Evolutionary conservation across 441 rosid genomes (phyloP).

Genomic region (Melastoma candidum): DNA sequence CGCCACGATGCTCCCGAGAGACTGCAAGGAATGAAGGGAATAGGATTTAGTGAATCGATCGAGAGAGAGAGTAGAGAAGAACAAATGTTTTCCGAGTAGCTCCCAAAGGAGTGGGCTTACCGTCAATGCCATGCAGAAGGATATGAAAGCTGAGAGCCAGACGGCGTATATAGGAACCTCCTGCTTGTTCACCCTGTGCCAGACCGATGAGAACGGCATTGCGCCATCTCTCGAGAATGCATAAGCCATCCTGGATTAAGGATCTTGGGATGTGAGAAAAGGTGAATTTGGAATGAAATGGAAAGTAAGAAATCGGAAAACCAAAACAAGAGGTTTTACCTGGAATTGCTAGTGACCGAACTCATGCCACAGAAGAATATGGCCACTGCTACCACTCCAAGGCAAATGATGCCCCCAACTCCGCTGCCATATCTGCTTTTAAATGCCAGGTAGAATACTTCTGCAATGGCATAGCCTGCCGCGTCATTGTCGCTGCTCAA

Average conservation of each 20-base stretch:
- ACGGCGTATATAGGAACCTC: conserved; percentile 86
- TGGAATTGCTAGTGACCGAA: conserved; percentile 91
- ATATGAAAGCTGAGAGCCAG: conserved; percentile 72
- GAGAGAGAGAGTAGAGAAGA: too few relatives aligned
- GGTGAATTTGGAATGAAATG: too few relatives aligned
- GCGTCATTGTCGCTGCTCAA: conserved; percentile 68
- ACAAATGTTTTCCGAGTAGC: too few relatives aligned
- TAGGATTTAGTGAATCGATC: too few relatives aligned
- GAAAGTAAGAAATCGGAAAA: too few relatives aligned
- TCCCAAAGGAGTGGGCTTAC: conserved; percentile 24
- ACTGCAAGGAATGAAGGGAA: conserved; percentile 34
- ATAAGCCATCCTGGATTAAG: conserved; percentile 71
- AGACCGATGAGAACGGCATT: conserved; percentile 70
- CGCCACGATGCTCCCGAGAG: conserved; percentile 82
- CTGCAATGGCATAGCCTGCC: conserved; percentile 89
- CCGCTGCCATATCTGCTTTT: conserved; percentile 85
- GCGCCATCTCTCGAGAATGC: conserved; percentile 99
- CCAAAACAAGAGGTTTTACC: conserved; percentile 2
- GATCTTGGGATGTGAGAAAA: neutral
- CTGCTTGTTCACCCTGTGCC: conserved; percentile 87
- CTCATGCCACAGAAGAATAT: conserved; percentile 99
- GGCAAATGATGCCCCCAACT: conserved; percentile 74
- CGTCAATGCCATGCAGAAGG: conserved; percentile 94
- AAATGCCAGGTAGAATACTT: conserved; percentile 80
- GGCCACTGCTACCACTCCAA: conserved; percentile 77